A percentile compares a stretch with the other conserved stretches of the same genome.
Evolutionary conservation across 192 early-diverging fungal species (phyloP).

Genomic region (Spinellus fusiger): DNA sequence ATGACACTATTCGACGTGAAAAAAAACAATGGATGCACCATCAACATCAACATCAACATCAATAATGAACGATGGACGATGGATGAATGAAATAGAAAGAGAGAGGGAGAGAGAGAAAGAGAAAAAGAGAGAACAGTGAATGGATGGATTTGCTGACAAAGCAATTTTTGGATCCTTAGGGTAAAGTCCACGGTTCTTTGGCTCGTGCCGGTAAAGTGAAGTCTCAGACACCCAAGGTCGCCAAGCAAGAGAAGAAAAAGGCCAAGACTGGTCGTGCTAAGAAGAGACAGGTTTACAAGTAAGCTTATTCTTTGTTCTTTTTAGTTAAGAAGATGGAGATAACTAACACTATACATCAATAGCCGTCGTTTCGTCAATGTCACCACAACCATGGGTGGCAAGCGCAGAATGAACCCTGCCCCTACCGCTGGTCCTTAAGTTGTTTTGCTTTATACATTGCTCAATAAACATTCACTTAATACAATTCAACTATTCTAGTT

Average conservation of each 20-base stretch:
- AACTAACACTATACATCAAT: background rate
- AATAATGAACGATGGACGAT: too few relatives aligned
- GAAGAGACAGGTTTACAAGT: conserved; percentile 88
- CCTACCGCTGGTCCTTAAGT: conserved; percentile 42
- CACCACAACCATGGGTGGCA: conserved; percentile 78
- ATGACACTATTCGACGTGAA: too few relatives aligned
- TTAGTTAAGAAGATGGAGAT: background rate
- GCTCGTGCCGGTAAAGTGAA: conserved; percentile 99
- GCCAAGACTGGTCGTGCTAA: conserved; percentile 87
- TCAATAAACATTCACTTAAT: too few relatives aligned
- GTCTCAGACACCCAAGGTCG: conserved; percentile 98
- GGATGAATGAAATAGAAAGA: too few relatives aligned
- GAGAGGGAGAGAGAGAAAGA: too few relatives aligned
- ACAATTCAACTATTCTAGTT: too few relatives aligned
- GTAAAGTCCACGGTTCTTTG: conserved; percentile 99
- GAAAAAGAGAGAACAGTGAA: too few relatives aligned
- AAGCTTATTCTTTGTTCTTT: background rate
- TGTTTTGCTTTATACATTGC: background rate
- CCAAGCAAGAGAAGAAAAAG: conserved; percentile 97
- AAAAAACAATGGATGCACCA: background rate
- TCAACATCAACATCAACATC: too few relatives aligned
- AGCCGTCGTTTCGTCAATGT: conserved; percentile 95
- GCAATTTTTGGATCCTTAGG: too few relatives aligned
- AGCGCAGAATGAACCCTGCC: conserved; percentile 70
- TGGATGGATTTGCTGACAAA: too few relatives aligned